Base-by-base conservation (phyloP, 306 rosid species). In the Hippophae gyantsensis region DNA sequence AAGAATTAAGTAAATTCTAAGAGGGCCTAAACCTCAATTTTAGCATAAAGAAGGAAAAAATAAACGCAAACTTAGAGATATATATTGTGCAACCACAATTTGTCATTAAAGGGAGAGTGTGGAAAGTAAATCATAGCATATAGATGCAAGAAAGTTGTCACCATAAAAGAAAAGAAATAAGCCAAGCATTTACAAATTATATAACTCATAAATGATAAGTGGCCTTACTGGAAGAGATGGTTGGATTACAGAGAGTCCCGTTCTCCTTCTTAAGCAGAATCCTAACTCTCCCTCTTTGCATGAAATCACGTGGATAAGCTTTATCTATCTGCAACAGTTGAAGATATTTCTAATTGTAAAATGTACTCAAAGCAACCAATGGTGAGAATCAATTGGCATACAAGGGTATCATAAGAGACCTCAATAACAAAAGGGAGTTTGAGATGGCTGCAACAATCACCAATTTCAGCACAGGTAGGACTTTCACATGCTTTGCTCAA, bases 291-390 rank as follows among this genome's bases (percentile, higher is more conserved):
- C 96, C 98, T 61, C 77, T 67, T 83, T 87, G 96, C 92, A 85
- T 81, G 69, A 85, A 92, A 77, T 92, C 95, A 6, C 95, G 93
- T 4, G 96, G 96, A 51, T 90, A 90, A 61, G 94, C 97, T 78
- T 85, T 90, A 57, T 85, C 87, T 32, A 79, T 58, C 97, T 86
- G 75, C 51, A 55, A 14, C 27, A 67, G 61, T 65, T 59, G 49
- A 49, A 68, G 41, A 43, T 13, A 45, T 13, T 1, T 8, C 25
- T 7, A 53, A 53, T 3, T 7, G 27, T 18, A 27, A 23, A 27
- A 43, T 63, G 27, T 18, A 12, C 3, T 32, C 4, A 13, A 13
- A 9, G 13, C 38, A 48, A 11, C 38, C 13, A 49, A 12, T 7
- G 42, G 56, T 25, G 54, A 38, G 6, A 10, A 52, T 59, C 14